These are phyloP conservation scores for Talaromyces amestolkiae DNA, from an alignment of 2,329 filamentous ascomycete genomes.

Conservation along the genomic window DNA sequence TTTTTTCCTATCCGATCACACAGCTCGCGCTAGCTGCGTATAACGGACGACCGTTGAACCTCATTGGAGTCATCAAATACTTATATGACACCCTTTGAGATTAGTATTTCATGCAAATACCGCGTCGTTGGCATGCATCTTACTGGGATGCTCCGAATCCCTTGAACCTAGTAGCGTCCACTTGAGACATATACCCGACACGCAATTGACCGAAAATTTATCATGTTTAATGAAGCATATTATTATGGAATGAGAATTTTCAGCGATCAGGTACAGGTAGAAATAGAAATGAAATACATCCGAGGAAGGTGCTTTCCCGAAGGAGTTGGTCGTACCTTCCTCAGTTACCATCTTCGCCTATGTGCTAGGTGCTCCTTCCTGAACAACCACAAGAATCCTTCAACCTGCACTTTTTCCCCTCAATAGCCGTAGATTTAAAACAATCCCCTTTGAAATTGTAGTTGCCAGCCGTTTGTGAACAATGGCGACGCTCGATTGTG, in stretches of 20 bases:
- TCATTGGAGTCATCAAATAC: too few species aligned
- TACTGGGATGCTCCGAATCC: background rate
- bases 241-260: background rate
- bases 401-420: background rate
- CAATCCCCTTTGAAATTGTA: background rate
- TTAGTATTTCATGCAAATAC: too few species aligned
- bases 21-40: background rate
- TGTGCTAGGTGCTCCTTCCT: background rate
- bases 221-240: background rate
- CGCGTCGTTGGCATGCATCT: background rate
- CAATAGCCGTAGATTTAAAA: background rate
- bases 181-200: background rate
- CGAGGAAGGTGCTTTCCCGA: background rate
- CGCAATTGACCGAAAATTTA: background rate
- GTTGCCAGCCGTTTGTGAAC: too few species aligned
- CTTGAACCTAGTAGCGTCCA: background rate
- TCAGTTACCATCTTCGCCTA: background rate
- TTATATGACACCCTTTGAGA: background rate
- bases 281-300: background rate
- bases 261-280: background rate
- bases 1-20: background rate
- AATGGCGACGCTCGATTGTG: constrained; percentile 10
- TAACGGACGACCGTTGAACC: background rate
- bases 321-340: background rate
- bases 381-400: background rate